Evolutionary conservation across 768 basidiomycete species (phyloP).

Genomic region (Kwoniella europaea): DNA sequence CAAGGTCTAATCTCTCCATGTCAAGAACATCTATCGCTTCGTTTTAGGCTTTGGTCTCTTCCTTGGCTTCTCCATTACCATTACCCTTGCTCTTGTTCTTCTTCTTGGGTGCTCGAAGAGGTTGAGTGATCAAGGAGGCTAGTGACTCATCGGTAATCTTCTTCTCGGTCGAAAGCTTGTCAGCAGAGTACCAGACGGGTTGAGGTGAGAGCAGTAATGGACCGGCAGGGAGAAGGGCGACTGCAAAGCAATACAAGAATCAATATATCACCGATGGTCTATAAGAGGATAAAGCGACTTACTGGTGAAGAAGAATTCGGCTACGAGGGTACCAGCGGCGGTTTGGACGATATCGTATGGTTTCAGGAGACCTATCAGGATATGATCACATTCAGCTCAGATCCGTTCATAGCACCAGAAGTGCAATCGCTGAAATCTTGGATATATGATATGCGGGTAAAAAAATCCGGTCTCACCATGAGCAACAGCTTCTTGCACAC

Average conservation of each 20-base stretch:
- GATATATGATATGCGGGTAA: no score
- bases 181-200: slow-evolving; percentile 88
- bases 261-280: background rate
- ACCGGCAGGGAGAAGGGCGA: slow-evolving; percentile 87
- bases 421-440: no score
- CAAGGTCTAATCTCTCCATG: no score
- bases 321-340: slow-evolving; percentile 79
- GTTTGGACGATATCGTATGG: slow-evolving; percentile 96
- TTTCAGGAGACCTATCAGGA: slow-evolving; percentile 68
- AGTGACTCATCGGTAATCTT: slow-evolving; percentile 85
- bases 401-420: no score
- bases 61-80: slow-evolving; percentile 16
- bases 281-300: slow-evolving; percentile 22
- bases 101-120: slow-evolving; percentile 87
- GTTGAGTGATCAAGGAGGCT: slow-evolving; percentile 76
- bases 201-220: slow-evolving; percentile 84
- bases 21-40: no score
- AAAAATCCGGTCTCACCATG: slow-evolving; percentile 63
- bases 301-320: slow-evolving; percentile 92
- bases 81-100: slow-evolving; percentile 79
- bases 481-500: slow-evolving; percentile 92
- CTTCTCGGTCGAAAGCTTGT: slow-evolving; percentile 86
- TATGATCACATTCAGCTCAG: background rate
- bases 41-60: slow-evolving; percentile 1
- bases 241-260: slow-evolving; percentile 38